Conservation (phyloP, 2,329 filamentous ascomycete genomes). For the Xylaria digitata region DNA sequence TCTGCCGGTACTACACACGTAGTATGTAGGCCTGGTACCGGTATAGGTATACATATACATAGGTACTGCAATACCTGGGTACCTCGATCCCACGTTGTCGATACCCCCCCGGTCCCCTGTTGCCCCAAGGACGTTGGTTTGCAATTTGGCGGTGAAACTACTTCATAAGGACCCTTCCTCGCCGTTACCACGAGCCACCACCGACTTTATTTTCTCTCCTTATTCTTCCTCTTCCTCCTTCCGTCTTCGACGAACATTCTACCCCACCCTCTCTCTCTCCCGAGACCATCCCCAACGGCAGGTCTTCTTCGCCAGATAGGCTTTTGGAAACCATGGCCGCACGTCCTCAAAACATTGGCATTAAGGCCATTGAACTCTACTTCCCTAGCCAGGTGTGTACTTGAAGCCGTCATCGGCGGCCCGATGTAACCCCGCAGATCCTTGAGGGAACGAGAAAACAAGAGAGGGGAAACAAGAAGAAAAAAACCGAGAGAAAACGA, state of each 20-base stretch:
- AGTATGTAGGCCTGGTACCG: constrained; percentile 10
- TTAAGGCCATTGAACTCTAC: constrained; percentile 93
- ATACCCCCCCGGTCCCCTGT: constrained; percentile 19
- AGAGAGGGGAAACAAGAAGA: neutral
- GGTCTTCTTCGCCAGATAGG: constrained; percentile 25
- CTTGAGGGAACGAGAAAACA: no score
- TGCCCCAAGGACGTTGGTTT: constrained; percentile 38
- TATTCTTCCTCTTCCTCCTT: constrained; percentile 23
- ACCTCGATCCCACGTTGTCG: constrained; percentile 33
- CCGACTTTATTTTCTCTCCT: constrained; percentile 34
- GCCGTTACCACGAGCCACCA: constrained; percentile 33
- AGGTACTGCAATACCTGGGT: constrained; percentile 7
- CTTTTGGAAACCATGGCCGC: constrained; percentile 67
- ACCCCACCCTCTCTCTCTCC: constrained; percentile 25
- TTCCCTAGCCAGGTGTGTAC: constrained; percentile 82
- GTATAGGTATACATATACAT: neutral
- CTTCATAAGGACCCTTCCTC: constrained; percentile 41
- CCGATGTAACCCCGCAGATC: constrained; percentile 12
- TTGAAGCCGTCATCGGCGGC: constrained; percentile 23
- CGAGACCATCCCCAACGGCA: constrained; percentile 15
- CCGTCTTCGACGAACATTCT: constrained; percentile 19
- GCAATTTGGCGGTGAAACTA: constrained; percentile 48
- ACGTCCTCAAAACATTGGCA: constrained; percentile 87
- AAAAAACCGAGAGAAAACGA: neutral
- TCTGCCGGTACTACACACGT: constrained; percentile 4